Evolutionary conservation across 2,329 filamentous ascomycete genomes (phyloP).

Genomic region (Pseudocercospora vitis): DNA sequence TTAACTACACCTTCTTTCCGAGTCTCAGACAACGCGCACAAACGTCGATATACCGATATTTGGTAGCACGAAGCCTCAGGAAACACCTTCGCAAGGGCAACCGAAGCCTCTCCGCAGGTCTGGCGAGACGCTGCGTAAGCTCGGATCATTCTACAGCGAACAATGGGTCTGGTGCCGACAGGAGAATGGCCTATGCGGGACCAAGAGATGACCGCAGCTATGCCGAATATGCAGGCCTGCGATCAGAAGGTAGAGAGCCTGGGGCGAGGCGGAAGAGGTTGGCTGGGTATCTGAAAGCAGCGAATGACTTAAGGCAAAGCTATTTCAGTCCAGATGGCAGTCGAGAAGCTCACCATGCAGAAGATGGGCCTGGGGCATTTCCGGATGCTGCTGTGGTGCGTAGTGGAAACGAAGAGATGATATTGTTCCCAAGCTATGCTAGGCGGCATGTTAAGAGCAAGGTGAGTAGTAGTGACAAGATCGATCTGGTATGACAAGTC

Average conservation of each 20-base stretch:
- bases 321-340: slow-evolving; percentile 50
- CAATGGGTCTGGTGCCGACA: slow-evolving; percentile 34
- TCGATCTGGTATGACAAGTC: no score
- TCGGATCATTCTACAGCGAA: slow-evolving; percentile 22
- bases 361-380: slow-evolving; percentile 60
- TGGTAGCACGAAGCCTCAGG: slow-evolving; percentile 35
- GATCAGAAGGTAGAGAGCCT: slow-evolving; percentile 52
- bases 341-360: slow-evolving; percentile 25
- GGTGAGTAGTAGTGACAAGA: slow-evolving; percentile 33
- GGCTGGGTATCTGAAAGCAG: slow-evolving; percentile 69
- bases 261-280: slow-evolving; percentile 77
- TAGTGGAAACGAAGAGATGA: slow-evolving; percentile 84
- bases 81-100: slow-evolving; percentile 23
- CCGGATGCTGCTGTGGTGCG: slow-evolving; percentile 79
- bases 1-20: slow-evolving; percentile 75
- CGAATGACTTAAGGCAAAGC: slow-evolving; percentile 68
- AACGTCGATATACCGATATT: slow-evolving; percentile 65
- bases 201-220: slow-evolving; percentile 33
- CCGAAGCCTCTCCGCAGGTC: slow-evolving; percentile 18
- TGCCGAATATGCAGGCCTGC: slow-evolving; percentile 38
- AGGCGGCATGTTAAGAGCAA: slow-evolving; percentile 63
- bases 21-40: slow-evolving; percentile 69
- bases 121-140: slow-evolving; percentile 4
- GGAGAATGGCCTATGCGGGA: slow-evolving; percentile 38
- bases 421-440: slow-evolving; percentile 92